Evolutionary conservation across 2,329 filamentous ascomycete genomes (phyloP), one percentile per base, ranked within the genome.

Genomic region (Aspergillus fumigatiaffinis): DNA sequence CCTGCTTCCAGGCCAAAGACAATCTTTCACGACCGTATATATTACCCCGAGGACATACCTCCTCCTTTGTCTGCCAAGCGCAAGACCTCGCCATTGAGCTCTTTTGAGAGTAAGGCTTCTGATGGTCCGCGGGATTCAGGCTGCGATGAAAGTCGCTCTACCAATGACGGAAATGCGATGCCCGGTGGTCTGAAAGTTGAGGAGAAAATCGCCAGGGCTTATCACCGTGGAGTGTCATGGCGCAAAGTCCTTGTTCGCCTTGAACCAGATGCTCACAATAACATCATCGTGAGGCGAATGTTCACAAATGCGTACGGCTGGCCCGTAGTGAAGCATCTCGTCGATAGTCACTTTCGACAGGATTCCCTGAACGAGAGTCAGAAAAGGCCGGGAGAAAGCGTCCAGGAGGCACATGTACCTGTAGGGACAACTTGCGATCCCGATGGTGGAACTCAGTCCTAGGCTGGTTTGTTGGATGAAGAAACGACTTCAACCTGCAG

Each of bases 301-400:
- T 99, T 99, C 72, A 88, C 92, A 56, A 99, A 99, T 69, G 94
- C 94, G 0, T 96, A 96, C 67, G 94, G 94, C 2, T 99, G 94
- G 94, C 94, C 94, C 0, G 94, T 99, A 0, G 80, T 97, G 51
- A 92, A 97, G 75, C 94, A 99, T 75, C 78, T 97, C 21, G 93
- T 94, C 53, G 92, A 97, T 67, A 92, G 91, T 0, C 94, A 99
- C 76, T 99, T 99, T 71, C 89, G 87, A 54, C 89, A 95, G 69
- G 87, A 86, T 0, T 84, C 83, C 50, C 77, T 82, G 1, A 87
- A 89, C 0, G 80, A 82, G 17, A 86, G 83, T 1, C 80, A 85
- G 1, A 89, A 92, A 66, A 85, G 89, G 51, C 75, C 87, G 32
- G 88, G 91, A 71, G 76, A 80, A 46, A 82, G 80, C n/a, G 73